These are phyloP conservation scores for Carex kokanica DNA, from an alignment of 176 grass and related monocot species.

Conservation along the genomic window DNA sequence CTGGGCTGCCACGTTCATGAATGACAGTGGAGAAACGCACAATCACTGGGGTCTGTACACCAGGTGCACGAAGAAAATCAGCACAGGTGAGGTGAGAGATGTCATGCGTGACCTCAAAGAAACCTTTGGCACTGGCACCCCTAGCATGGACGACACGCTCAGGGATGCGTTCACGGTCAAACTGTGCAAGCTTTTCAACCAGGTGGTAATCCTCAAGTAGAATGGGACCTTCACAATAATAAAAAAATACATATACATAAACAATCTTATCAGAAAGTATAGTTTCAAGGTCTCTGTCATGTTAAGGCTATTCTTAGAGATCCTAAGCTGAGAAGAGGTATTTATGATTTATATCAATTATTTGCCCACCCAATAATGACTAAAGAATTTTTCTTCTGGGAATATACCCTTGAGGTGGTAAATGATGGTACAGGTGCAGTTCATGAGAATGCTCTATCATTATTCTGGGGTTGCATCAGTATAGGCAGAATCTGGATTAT, in stretches of 20 bases:
- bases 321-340: not conserved
- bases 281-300: not conserved
- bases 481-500: not conserved
- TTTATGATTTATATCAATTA: not conserved
- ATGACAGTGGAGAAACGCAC: constrained; percentile 99
- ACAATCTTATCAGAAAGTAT: not conserved
- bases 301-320: not conserved
- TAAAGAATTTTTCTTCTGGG: not conserved
- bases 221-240: constrained; percentile 56
- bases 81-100: constrained; percentile 81
- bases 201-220: constrained; percentile 97
- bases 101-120: constrained; percentile 99
- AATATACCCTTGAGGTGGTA: not conserved
- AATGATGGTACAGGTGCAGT: not conserved
- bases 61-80: constrained; percentile 79
- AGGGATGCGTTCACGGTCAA: constrained; percentile 90
- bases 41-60: constrained; percentile 81
- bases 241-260: constrained; percentile 1
- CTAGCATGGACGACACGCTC: constrained; percentile 95
- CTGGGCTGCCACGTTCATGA: constrained; percentile 94
- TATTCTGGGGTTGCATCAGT: not conserved
- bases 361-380: not conserved
- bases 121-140: constrained; percentile 92
- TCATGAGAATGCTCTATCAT: not conserved
- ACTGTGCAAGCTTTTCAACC: constrained; percentile 86